phyloP scores from a whole-genome alignment of 768 basidiomycete genomes.

The Leucocoprinus birnbaumii region DNA sequence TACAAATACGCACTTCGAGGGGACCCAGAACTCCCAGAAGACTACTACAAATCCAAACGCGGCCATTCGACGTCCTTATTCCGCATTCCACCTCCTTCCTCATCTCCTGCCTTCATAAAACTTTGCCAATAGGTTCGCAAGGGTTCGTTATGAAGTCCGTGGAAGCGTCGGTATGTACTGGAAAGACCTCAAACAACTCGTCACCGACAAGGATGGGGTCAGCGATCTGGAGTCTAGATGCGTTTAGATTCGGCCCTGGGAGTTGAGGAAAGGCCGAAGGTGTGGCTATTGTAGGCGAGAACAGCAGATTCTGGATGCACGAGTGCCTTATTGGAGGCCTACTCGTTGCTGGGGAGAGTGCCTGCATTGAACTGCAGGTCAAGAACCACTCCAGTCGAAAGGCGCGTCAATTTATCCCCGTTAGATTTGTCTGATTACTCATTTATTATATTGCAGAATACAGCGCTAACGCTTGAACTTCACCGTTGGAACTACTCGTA shows the following conservation, averaged over 20 bases:
- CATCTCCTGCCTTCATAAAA: constrained; percentile 68
- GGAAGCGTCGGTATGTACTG: constrained; percentile 72
- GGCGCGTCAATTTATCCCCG: constrained; percentile 35
- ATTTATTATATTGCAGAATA: constrained; percentile 45
- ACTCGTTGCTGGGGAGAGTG: constrained; percentile 64
- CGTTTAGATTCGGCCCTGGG: constrained; percentile 19
- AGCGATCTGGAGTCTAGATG: constrained; percentile 63
- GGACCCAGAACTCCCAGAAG: constrained; percentile 56
- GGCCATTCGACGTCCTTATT: constrained; percentile 80
- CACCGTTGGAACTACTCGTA: constrained; percentile 57
- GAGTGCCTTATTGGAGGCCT: constrained; percentile 62
- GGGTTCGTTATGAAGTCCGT: constrained; percentile 68
- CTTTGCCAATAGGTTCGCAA: constrained; percentile 69
- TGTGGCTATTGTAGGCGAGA: constrained; percentile 64
- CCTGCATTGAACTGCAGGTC: constrained; percentile 72
- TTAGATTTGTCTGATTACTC: constrained; percentile 3
- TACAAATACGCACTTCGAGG: constrained; percentile 56
- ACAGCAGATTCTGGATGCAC: constrained; percentile 77
- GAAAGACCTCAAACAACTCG: constrained; percentile 71
- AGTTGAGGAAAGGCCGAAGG: constrained; percentile 35
- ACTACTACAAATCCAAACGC: constrained; percentile 71
- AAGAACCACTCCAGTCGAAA: constrained; percentile 82
- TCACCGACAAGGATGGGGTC: constrained; percentile 57
- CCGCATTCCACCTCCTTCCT: constrained; percentile 62
- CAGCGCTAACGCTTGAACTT: constrained; percentile 59